Evolutionary conservation across 148 eudicot genomes (phyloP).

Genomic region (Gaultheria prostrata): DNA sequence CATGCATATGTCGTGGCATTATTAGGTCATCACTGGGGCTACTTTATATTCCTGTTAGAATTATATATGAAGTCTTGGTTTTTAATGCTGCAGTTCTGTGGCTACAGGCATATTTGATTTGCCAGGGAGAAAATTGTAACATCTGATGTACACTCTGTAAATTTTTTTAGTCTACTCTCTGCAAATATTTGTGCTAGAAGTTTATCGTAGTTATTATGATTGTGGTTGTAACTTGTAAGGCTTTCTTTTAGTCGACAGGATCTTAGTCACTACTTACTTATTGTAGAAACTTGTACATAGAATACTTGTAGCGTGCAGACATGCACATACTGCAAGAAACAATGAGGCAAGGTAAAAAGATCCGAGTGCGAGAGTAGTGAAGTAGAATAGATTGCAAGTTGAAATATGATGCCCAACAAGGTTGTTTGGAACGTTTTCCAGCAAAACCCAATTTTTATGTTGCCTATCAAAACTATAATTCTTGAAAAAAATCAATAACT

Average conservation of each 20-base stretch:
- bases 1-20: background rate
- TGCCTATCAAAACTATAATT: background rate
- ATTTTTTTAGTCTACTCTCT: background rate
- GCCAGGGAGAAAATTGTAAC: background rate
- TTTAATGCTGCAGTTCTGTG: background rate
- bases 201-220: background rate
- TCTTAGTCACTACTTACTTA: background rate
- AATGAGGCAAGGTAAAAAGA: background rate
- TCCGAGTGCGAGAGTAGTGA: background rate
- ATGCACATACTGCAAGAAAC: background rate
- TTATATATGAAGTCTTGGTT: background rate
- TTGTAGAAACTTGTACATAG: background rate
- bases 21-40: background rate
- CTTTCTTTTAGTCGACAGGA: background rate
- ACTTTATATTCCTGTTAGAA: background rate
- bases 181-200: background rate
- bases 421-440: background rate
- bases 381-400: background rate
- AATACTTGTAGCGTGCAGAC: background rate
- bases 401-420: background rate
- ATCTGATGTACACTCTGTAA: slow-evolving; percentile 1
- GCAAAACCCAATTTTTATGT: background rate
- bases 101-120: background rate
- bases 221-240: background rate
- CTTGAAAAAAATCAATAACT: background rate